Conservation (phyloP, 306 rosid species). For the Notholithocarpus densiflorus region DNA sequence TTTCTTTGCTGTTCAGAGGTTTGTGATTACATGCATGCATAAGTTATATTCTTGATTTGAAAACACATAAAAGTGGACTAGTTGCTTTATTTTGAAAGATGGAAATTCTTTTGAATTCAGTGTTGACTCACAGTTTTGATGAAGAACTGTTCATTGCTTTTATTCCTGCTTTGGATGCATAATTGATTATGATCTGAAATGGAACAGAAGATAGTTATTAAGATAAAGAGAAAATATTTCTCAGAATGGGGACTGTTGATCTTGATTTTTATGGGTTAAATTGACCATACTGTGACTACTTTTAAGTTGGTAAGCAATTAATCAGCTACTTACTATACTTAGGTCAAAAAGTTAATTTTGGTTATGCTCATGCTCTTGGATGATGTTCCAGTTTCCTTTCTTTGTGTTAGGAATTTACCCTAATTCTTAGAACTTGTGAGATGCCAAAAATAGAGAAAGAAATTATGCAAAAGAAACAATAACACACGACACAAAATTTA, state of each 20-base stretch:
- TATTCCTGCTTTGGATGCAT: not conserved
- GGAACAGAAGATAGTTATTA: not conserved
- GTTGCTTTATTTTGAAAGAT: not conserved
- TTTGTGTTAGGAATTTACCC: too few relatives aligned
- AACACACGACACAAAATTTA: too few relatives aligned
- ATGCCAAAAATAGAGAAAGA: too few relatives aligned
- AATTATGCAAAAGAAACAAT: too few relatives aligned
- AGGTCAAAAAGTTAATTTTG: not conserved
- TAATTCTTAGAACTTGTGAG: too few relatives aligned
- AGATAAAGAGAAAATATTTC: not conserved
- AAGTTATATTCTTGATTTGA: not conserved
- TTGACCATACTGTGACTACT: not conserved
- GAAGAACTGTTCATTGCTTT: not conserved
- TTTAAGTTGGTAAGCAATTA: not conserved
- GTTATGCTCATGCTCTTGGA: not conserved
- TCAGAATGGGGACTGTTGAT: not conserved
- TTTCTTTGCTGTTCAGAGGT: not conserved
- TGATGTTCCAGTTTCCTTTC: not conserved
- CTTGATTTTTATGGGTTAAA: not conserved
- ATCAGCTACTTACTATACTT: not conserved
- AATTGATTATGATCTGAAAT: not conserved
- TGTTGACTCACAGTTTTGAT: not conserved
- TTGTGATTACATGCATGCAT: not conserved
- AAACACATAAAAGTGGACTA: not conserved
- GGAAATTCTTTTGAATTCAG: not conserved